A percentile compares a stretch with the other conserved stretches of the same genome.
Conservation (phyloP, 176 grass and related monocot genomes). For the Alloteropsis semialata region DNA sequence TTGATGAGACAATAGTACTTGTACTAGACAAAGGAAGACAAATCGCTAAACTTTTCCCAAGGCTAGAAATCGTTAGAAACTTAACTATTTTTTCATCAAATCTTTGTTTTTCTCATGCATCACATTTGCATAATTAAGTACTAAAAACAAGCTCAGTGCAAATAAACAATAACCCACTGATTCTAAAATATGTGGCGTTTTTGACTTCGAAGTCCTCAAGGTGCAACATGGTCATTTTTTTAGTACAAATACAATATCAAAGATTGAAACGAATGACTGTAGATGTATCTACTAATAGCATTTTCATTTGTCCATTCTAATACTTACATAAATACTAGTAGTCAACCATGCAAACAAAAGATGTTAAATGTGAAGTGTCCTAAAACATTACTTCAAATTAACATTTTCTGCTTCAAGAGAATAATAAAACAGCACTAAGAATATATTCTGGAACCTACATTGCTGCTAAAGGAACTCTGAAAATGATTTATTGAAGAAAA, state of each 20-base stretch:
- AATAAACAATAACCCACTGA: background rate
- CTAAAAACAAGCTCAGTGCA: background rate
- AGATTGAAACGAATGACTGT: background rate
- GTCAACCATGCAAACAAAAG: background rate
- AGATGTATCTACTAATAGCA: background rate
- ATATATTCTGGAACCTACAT: background rate
- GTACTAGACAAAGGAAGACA: background rate
- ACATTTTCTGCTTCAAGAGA: slow-evolving; percentile 1
- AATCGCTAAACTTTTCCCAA: background rate
- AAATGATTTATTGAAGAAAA: slow-evolving; percentile 13
- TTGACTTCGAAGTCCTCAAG: background rate
- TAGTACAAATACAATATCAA: background rate
- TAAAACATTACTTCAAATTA: background rate
- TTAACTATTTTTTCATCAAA: slow-evolving; percentile 4
- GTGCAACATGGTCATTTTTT: background rate
- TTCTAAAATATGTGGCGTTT: background rate
- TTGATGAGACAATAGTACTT: slow-evolving; percentile 6
- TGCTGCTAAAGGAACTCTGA: background rate
- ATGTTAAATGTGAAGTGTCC: background rate
- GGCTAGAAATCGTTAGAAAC: slow-evolving; percentile 1
- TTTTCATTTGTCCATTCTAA: background rate
- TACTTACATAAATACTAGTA: background rate
- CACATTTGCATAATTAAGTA: background rate
- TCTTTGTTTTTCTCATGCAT: background rate
- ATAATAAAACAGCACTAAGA: background rate